Conservation (phyloP, 129 eudicot species). For the Deinandra increscens region DNA sequence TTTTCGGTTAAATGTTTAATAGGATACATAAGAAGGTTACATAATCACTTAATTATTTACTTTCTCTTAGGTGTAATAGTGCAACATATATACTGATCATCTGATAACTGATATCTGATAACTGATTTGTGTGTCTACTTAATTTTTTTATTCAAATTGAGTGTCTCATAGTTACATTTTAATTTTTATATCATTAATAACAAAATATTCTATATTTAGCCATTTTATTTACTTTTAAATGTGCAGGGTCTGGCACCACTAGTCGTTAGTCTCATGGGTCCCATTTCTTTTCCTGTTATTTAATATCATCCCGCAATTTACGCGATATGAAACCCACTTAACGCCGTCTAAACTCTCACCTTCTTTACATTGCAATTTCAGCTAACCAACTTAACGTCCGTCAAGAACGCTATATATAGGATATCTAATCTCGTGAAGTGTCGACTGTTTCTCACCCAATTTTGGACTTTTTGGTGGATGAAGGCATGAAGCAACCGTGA, state of each 20-base stretch:
- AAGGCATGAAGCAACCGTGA: not conserved
- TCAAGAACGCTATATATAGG: not conserved
- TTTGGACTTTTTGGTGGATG: not conserved
- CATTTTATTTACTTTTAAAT: slow-evolving; percentile 17
- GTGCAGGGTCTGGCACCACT: slow-evolving; percentile 22
- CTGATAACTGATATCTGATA: too few relatives aligned
- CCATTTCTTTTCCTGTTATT: slow-evolving; percentile 19
- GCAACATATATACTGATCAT: too few relatives aligned
- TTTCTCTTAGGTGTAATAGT: too few relatives aligned
- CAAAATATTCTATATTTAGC: too few relatives aligned
- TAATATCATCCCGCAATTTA: slow-evolving; percentile 21
- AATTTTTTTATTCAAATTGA: too few relatives aligned
- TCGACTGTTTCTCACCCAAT: not conserved
- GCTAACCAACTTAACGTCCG: slow-evolving; percentile 12
- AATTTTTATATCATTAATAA: too few relatives aligned
- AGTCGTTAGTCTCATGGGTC: slow-evolving; percentile 38
- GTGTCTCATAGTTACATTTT: too few relatives aligned
- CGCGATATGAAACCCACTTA: slow-evolving; percentile 19
- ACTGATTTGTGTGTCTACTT: too few relatives aligned
- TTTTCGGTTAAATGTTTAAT: too few relatives aligned
- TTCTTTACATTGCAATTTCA: not conserved
- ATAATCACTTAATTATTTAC: too few relatives aligned
- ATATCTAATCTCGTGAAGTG: not conserved
- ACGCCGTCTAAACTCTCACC: slow-evolving; percentile 23
- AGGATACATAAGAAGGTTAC: too few relatives aligned